These are phyloP conservation scores for Colletotrichum navitas DNA, from an alignment of 2,329 filamentous ascomycete species.

Conservation along the genomic window DNA sequence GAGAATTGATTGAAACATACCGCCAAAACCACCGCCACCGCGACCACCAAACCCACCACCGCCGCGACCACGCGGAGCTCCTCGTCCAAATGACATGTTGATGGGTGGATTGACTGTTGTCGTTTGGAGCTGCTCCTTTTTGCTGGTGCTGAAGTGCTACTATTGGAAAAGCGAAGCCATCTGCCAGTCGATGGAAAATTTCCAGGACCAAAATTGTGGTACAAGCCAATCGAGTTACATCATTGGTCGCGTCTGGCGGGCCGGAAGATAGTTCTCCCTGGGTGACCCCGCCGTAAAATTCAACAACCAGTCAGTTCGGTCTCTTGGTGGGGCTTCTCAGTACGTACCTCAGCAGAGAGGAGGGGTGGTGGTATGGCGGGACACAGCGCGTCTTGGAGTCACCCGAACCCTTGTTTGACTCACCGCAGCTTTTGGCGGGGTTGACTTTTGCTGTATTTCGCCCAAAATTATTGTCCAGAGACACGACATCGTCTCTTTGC, in stretches of 20 bases:
- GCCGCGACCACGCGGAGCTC: constrained; percentile 43
- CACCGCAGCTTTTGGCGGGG: constrained; percentile 42
- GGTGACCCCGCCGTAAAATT: constrained; percentile 31
- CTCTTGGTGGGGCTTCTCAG: neutral
- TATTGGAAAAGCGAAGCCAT: constrained; percentile 27
- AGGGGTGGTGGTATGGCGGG: constrained; percentile 7
- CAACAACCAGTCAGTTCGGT: neutral
- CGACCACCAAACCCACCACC: constrained; percentile 43
- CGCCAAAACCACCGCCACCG: constrained; percentile 35
- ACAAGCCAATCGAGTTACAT: constrained; percentile 32
- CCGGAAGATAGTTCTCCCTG: constrained; percentile 30
- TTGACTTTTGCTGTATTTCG: constrained; percentile 31
- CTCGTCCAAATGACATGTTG: constrained; percentile 44
- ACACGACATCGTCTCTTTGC: constrained; percentile 5
- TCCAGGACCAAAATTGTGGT: constrained; percentile 41
- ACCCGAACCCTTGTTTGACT: constrained; percentile 39
- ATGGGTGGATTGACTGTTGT: constrained; percentile 28
- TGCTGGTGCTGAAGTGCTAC: constrained; percentile 27
- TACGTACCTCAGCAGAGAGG: neutral
- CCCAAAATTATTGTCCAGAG: constrained; percentile 31
- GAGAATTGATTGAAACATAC: constrained; percentile 12
- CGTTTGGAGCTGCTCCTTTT: constrained; percentile 37
- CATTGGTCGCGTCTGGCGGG: constrained; percentile 22
- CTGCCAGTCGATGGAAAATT: constrained; percentile 39
- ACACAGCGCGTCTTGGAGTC: constrained; percentile 17